These are phyloP conservation scores for Penicillium waksmanii DNA, from an alignment of 495 filamentous ascomycete genomes.

Conservation along the genomic window DNA sequence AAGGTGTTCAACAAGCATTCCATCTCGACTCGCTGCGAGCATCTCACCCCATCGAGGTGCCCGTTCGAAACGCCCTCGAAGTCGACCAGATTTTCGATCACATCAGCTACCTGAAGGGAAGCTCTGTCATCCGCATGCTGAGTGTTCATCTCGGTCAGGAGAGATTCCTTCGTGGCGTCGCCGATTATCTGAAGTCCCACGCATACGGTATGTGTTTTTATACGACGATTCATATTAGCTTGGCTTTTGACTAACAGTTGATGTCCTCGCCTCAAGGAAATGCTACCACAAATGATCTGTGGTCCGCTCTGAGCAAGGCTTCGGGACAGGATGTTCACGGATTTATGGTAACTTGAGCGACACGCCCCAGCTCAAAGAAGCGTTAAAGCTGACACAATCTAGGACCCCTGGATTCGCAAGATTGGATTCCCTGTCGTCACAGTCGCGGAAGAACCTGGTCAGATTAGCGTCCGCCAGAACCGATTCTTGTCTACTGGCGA, in stretches of 20 bases:
- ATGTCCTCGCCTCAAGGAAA: constrained; percentile 57
- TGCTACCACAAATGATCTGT: constrained; percentile 90
- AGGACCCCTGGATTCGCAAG: constrained; percentile 87
- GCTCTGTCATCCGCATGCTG: constrained; percentile 93
- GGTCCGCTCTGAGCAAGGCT: constrained; percentile 85
- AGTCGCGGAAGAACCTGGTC: constrained; percentile 77
- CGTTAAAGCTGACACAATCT: constrained; percentile 20
- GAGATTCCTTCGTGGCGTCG: constrained; percentile 85
- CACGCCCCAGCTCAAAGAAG: not conserved
- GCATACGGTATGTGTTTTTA: constrained; percentile 59
- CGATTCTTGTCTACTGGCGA: constrained; percentile 92
- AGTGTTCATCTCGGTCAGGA: constrained; percentile 82
- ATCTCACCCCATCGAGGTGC: constrained; percentile 94
- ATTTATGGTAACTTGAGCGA: constrained; percentile 68
- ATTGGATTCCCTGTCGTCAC: constrained; percentile 93
- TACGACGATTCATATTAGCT: not conserved
- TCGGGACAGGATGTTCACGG: constrained; percentile 84
- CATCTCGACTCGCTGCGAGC: constrained; percentile 83
- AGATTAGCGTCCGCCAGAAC: constrained; percentile 79
- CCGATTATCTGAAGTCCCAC: constrained; percentile 84
- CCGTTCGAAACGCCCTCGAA: constrained; percentile 84
- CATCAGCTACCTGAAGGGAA: constrained; percentile 95
- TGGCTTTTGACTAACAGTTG: not conserved
- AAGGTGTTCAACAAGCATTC: constrained; percentile 89
- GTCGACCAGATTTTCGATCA: constrained; percentile 96